Conservation (phyloP, 2,329 filamentous ascomycete species). For the Aspergillus calidoustus region DNA sequence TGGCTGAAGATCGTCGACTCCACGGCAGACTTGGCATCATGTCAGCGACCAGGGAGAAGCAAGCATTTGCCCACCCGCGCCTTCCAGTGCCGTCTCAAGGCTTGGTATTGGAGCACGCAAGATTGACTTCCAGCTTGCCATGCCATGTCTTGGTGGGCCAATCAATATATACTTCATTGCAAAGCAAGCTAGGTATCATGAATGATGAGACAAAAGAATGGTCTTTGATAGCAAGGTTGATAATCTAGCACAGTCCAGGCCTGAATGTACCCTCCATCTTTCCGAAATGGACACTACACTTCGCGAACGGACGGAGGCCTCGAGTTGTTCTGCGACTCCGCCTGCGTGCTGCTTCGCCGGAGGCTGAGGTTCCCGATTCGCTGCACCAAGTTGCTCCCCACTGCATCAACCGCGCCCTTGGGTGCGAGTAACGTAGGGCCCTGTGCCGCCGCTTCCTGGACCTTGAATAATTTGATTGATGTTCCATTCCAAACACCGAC, state of each 20-base stretch:
- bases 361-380: constrained; percentile 83
- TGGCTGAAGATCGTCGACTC: constrained; percentile 13
- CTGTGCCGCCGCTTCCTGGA: constrained; percentile 80
- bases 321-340: constrained; percentile 37
- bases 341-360: constrained; percentile 37
- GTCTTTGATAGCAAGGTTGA: constrained; percentile 19
- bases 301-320: constrained; percentile 41
- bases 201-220: constrained; percentile 24
- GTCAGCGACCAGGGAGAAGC: constrained; percentile 11
- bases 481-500: constrained; percentile 96
- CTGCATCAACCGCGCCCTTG: constrained; percentile 87
- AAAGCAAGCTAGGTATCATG: constrained; percentile 27
- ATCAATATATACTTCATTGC: constrained; percentile 12
- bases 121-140: background rate
- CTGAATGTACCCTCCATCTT: background rate
- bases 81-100: background rate
- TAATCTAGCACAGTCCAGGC: constrained; percentile 1
- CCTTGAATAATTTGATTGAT: constrained; percentile 81
- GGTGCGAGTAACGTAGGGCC: constrained; percentile 84
- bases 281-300: constrained; percentile 30
- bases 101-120: background rate
- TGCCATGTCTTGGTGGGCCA: background rate
- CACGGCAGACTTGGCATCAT: constrained; percentile 13
- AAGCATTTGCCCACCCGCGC: constrained; percentile 12
- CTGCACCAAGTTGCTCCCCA: constrained; percentile 86